These are phyloP conservation scores for Flaveria floridana DNA, from an alignment of 140 eudicot genomes.

Conservation along the genomic window DNA sequence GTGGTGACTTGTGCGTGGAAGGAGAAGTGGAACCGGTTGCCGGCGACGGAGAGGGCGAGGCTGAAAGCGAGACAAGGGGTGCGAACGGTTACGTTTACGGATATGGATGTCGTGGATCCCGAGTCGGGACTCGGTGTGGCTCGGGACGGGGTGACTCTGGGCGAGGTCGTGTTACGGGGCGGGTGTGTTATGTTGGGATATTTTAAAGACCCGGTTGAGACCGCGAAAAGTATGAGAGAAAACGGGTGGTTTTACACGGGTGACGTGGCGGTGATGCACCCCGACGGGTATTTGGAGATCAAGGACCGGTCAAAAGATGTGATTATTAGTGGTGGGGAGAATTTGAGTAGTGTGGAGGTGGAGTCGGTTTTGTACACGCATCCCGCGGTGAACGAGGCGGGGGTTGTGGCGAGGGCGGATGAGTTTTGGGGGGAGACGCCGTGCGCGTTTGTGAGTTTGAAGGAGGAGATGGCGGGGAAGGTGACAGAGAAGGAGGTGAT, in stretches of 20 bases:
- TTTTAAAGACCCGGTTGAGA: constrained; percentile 50
- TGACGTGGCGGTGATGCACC: constrained; percentile 63
- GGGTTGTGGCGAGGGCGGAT: constrained; percentile 85
- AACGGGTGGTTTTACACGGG: constrained; percentile 66
- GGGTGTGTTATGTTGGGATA: constrained; percentile 64
- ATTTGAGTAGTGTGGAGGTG: constrained; percentile 80
- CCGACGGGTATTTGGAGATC: constrained; percentile 61
- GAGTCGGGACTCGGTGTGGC: constrained; percentile 46
- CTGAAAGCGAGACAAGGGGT: constrained; percentile 69
- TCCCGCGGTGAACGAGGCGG: constrained; percentile 70
- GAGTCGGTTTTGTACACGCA: constrained; percentile 63
- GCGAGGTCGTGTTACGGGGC: constrained; percentile 64
- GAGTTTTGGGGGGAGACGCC: constrained; percentile 88
- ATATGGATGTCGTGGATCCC: constrained; percentile 54
- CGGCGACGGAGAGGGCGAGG: constrained; percentile 51
- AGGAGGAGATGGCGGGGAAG: constrained; percentile 29
- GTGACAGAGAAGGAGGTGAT: constrained; percentile 49
- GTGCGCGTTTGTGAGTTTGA: constrained; percentile 81
- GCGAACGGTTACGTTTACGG: constrained; percentile 45
- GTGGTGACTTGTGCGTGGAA: constrained; percentile 62
- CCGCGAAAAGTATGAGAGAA: constrained; percentile 41
- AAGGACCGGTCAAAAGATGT: constrained; percentile 68
- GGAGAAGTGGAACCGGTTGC: constrained; percentile 45
- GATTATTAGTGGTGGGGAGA: constrained; percentile 64
- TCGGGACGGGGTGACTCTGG: constrained; percentile 50